Conservation (phyloP, 2,329 filamentous ascomycete genomes). For the Dryadomyces quercivorus region DNA sequence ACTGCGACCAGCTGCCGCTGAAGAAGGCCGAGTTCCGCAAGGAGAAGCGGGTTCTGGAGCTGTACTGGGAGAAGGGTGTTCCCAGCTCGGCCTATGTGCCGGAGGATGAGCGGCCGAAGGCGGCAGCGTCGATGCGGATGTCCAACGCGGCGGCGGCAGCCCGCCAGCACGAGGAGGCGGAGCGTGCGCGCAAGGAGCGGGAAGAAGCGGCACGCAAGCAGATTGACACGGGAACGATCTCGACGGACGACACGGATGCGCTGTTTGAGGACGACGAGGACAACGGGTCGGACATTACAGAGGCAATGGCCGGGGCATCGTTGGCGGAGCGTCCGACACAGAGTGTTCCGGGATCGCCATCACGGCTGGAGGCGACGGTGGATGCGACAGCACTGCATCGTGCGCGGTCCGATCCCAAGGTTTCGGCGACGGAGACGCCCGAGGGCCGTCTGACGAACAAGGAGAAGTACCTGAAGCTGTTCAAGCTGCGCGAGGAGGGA, state of each 20-base stretch:
- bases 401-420: conserved; percentile 88
- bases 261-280: conserved; percentile 91
- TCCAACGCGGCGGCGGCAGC: conserved; percentile 65
- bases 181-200: conserved; percentile 69
- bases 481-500: conserved; percentile 80
- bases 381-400: conserved; percentile 59
- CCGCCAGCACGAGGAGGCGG: conserved; percentile 70
- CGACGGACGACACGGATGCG: conserved; percentile 86
- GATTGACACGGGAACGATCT: conserved; percentile 89
- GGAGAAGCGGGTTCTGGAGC: conserved; percentile 82
- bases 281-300: conserved; percentile 76
- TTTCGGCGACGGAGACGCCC: conserved; percentile 59
- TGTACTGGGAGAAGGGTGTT: conserved; percentile 99
- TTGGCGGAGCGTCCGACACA: conserved; percentile 82
- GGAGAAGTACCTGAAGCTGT: conserved; percentile 89
- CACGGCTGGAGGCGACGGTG: conserved; percentile 56
- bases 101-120: conserved; percentile 90
- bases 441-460: conserved; percentile 80
- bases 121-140: conserved; percentile 58
- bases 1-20: conserved; percentile 92
- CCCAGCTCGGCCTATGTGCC: conserved; percentile 92
- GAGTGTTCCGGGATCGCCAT: conserved; percentile 86
- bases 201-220: conserved; percentile 88
- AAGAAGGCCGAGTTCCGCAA: conserved; percentile 99
- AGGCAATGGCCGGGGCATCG: conserved; percentile 83